phyloP scores from a whole-genome alignment of 1,284 basidiomycete species.

The Leccinum solheimii region DNA sequence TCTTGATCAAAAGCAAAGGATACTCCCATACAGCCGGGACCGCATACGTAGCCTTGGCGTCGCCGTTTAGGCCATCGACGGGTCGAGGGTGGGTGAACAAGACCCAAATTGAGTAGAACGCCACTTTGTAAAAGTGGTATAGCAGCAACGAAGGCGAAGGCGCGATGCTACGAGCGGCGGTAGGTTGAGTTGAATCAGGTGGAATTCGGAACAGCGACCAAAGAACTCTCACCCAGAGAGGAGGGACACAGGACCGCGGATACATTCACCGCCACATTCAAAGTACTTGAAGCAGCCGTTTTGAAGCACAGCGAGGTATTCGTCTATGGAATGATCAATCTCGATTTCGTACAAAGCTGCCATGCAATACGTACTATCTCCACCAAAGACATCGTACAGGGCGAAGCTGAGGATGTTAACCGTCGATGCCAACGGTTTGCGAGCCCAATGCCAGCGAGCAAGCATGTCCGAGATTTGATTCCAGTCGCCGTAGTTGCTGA shows the following conservation, averaged over 20 bases:
- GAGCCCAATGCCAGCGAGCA: constrained; percentile 79
- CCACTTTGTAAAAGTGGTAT: constrained; percentile 94
- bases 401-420: constrained; percentile 92
- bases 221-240: constrained; percentile 67
- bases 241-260: constrained; percentile 86
- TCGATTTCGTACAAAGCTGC: constrained; percentile 5
- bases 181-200: background rate
- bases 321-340: constrained; percentile 49
- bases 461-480: constrained; percentile 56
- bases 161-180: constrained; percentile 49
- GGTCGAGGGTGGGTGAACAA: constrained; percentile 73
- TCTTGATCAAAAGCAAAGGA: constrained; percentile 44
- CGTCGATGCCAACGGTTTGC: constrained; percentile 80
- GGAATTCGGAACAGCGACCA: background rate
- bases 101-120: constrained; percentile 89
- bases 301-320: constrained; percentile 79
- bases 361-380: constrained; percentile 61
- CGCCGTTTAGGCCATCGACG: constrained; percentile 9
- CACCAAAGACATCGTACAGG: constrained; percentile 89
- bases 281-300: constrained; percentile 99
- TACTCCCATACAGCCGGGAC: constrained; percentile 42
- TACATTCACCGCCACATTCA: constrained; percentile 87
- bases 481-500: constrained; percentile 63
- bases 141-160: constrained; percentile 80
- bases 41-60: constrained; percentile 18